Conservation (phyloP, 1,139 yeast species). For the Meyerozyma sp. region DNA sequence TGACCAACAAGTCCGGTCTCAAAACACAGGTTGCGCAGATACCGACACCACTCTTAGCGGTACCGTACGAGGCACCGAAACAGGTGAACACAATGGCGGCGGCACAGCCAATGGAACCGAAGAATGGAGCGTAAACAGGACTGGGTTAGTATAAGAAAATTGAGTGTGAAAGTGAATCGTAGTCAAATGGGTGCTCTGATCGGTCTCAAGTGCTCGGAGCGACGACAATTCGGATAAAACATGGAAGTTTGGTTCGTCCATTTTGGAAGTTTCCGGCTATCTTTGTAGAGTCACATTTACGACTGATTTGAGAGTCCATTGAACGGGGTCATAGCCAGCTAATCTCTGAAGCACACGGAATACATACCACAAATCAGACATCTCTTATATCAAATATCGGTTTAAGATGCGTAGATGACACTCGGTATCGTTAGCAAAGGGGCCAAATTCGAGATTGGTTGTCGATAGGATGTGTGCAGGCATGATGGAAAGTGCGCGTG, state of each 20-base stretch:
- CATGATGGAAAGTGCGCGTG: constrained; percentile 2
- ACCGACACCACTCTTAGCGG: constrained; percentile 99
- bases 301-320: no score
- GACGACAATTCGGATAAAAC: no score
- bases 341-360: background rate
- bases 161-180: no score
- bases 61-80: constrained; percentile 99
- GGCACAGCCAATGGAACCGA: constrained; percentile 98
- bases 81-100: constrained; percentile 98
- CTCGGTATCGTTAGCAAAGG: constrained; percentile 1
- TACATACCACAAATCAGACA: constrained; percentile 58
- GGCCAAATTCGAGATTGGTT: constrained; percentile 6
- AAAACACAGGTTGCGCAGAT: constrained; percentile 97
- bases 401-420: constrained; percentile 2
- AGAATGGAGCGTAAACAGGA: constrained; percentile 87
- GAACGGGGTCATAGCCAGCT: no score
- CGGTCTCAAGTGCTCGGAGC: no score
- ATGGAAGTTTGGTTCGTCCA: no score
- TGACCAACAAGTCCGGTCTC: constrained; percentile 92
- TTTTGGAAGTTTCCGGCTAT: no score
- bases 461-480: constrained; percentile 6
- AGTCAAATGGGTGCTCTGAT: no score
- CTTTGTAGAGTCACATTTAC: no score
- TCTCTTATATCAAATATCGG: constrained; percentile 10
- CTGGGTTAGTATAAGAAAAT: constrained; percentile 28